Evolutionary conservation across 2,329 filamentous ascomycete species (phyloP).

Genomic region (Ophiostoma ips): DNA sequence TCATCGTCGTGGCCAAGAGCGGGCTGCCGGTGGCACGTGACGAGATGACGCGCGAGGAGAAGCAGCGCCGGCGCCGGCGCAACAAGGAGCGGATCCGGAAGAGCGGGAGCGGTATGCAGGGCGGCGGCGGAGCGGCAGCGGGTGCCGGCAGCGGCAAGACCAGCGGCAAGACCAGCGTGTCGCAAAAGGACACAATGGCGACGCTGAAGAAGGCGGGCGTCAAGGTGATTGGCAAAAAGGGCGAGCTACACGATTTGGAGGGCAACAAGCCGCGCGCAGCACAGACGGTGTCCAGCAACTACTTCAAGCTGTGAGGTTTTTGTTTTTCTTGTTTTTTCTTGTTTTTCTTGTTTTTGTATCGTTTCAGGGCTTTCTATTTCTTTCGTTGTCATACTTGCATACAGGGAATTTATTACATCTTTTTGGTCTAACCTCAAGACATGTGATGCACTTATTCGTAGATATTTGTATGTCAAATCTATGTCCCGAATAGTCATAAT

Average conservation of each 20-base stretch:
- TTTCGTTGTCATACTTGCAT: constrained; percentile 3
- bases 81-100: constrained; percentile 79
- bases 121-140: constrained; percentile 27
- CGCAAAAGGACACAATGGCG: constrained; percentile 29
- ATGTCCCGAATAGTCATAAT: too few relatives aligned
- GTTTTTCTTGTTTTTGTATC: neutral
- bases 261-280: constrained; percentile 55
- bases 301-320: constrained; percentile 41
- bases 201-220: constrained; percentile 57
- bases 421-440: too few relatives aligned
- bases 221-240: constrained; percentile 82
- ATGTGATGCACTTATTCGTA: too few relatives aligned
- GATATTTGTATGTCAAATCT: too few relatives aligned
- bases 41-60: constrained; percentile 82
- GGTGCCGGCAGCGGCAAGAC: constrained; percentile 37
- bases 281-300: constrained; percentile 38
- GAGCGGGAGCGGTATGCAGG: constrained; percentile 31
- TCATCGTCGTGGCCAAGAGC: constrained; percentile 59
- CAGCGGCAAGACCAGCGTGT: constrained; percentile 22
- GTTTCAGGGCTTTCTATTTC: neutral
- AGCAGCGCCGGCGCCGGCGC: constrained; percentile 57
- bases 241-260: constrained; percentile 69
- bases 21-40: constrained; percentile 67
- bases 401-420: neutral
- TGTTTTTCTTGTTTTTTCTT: neutral